Evolutionary conservation across 495 filamentous ascomycete genomes (phyloP), one percentile per base, ranked within the genome.

Genomic region (Penicillium coffeae): DNA sequence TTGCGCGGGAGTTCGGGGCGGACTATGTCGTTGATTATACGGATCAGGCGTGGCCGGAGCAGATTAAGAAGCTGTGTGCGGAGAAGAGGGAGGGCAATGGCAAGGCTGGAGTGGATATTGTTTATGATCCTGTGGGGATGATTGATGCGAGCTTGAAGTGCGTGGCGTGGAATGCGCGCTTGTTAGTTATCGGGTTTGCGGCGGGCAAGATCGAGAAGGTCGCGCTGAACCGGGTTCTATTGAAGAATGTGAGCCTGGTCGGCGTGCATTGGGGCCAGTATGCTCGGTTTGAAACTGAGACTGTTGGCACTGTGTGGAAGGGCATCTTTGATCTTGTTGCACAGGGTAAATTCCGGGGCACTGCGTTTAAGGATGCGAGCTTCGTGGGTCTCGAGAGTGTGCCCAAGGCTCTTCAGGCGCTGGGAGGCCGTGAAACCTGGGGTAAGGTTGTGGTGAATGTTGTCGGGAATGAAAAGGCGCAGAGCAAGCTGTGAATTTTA

Each of bases 361-460:
- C 90, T 2, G 82, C 85, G 36, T 96, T 89, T 58, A 84, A 77
- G 21, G 91, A 94, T 63, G 75, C 82, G 72, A 82, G 83, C 51
- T 96, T 88, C 66, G 79, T 86, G 21, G 90, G 92, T 0, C 65
- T 97, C 47, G 89, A 95, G 62, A 82, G 76, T 47, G 80, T 97
- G 15, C 82, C 85, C 0, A 78, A 78, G 45, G 92, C 92, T 0
- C 66, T 97, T 58, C 72, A 84, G 61, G 84, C 85, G 13, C 70
- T 97, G 33, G 91, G 88, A 0, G 77, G 78, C 13, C 72, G 92
- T 38, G 89, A 86, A 56, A 95, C 89, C 0, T 97, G 92, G 92
- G 92, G 92, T 0, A 97, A 97, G 78, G 92, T 96, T 1, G 89
- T 97, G 1, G 86, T 96, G 2, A 87, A 87, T 66, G 76, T 97